Percentiles rank a stretch among this genome's conserved stretches.
Conservation (phyloP, 805 yeast species). For the Suhomyces pyralidae region DNA sequence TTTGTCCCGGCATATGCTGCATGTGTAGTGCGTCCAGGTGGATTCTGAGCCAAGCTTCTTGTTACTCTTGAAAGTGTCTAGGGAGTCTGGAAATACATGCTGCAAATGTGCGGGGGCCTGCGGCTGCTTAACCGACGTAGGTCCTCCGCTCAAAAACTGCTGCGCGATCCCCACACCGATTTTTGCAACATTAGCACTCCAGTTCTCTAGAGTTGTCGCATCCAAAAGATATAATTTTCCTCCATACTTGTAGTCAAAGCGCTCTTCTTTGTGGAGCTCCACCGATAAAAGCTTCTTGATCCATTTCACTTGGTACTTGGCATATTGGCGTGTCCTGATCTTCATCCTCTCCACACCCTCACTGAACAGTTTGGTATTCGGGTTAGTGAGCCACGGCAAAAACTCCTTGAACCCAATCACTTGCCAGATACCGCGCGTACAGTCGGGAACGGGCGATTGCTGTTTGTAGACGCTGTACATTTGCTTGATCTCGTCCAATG, state of each 20-base stretch:
- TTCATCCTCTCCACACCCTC: slow-evolving; percentile 75
- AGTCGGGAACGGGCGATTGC: slow-evolving; percentile 40
- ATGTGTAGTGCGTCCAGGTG: slow-evolving; percentile 66
- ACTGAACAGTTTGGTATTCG: slow-evolving; percentile 18
- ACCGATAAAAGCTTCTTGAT: slow-evolving; percentile 66
- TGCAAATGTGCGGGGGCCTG: slow-evolving; percentile 28
- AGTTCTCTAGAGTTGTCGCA: slow-evolving; percentile 65
- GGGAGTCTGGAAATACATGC: slow-evolving; percentile 25
- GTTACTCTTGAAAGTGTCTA: slow-evolving; percentile 34
- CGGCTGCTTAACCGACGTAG: slow-evolving; percentile 18
- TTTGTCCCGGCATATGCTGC: slow-evolving; percentile 62
- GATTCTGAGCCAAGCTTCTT: slow-evolving; percentile 26
- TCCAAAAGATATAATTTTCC: slow-evolving; percentile 68
- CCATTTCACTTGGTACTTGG: slow-evolving; percentile 89
- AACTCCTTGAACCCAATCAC: slow-evolving; percentile 93
- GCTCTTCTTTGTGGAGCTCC: slow-evolving; percentile 50
- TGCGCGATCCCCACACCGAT: slow-evolving; percentile 54
- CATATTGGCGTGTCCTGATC: slow-evolving; percentile 77
- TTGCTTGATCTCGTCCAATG: slow-evolving; percentile 62
- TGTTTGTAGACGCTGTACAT: slow-evolving; percentile 47
- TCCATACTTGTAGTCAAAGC: slow-evolving; percentile 50
- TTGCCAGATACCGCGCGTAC: slow-evolving; percentile 84
- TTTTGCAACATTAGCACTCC: slow-evolving; percentile 56
- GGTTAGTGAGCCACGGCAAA: slow-evolving; percentile 57
- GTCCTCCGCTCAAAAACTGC: slow-evolving; percentile 29